Base-by-base conservation (phyloP, 2,329 filamentous ascomycete species). In the Drechslera avenae region DNA sequence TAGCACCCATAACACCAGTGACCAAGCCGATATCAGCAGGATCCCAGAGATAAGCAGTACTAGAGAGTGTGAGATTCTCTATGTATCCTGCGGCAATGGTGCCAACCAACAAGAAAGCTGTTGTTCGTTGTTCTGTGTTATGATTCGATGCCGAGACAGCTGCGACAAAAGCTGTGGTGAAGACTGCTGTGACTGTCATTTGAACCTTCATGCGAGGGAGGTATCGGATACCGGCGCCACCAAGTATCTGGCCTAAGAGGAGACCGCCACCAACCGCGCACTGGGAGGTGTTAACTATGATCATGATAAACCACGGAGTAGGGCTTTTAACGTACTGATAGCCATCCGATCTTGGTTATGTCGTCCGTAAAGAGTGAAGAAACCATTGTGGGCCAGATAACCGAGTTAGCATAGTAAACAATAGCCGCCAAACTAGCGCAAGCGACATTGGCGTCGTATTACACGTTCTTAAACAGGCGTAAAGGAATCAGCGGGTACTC, bases 401-500 rank as follows among this genome's bases (percentile, higher is more conserved):
- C 60, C 2, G 66, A 63, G 36, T 66, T 66, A 10, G 64, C 62
- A 36, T 73, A 73, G 55, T 72, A 73, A 9, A 72, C 66, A 46
- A 71, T 68, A 13, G 64, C 67, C 9, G 62, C 69, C 18, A 73
- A 57, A 34, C 59, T 62, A 16, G 69, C 68, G 52, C 69, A 71
- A 7, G 65, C 65, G 1, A 71, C 62, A 19, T 66, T 68, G 7
- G 67, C 67, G 43, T 72, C 62, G 46, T 69, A 71, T 30, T 59
- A 46, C 8, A 69, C 60, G 46, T 73, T 73, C 21, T 52, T 63
- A 58, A 75, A 74, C 19, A 75, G 55, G 28, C 67, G 66, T 55
- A 74, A 68, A 2, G 73, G 72, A 16, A 75, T 66, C 3, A 75
- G 57, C 1, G 73, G 72, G 39, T 71, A 71, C 26, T 73, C 67